Percentiles rank a stretch among this genome's conserved stretches.
Conservation (phyloP, 768 basidiomycete species). For the Leucocoprinus birnbaumii region DNA sequence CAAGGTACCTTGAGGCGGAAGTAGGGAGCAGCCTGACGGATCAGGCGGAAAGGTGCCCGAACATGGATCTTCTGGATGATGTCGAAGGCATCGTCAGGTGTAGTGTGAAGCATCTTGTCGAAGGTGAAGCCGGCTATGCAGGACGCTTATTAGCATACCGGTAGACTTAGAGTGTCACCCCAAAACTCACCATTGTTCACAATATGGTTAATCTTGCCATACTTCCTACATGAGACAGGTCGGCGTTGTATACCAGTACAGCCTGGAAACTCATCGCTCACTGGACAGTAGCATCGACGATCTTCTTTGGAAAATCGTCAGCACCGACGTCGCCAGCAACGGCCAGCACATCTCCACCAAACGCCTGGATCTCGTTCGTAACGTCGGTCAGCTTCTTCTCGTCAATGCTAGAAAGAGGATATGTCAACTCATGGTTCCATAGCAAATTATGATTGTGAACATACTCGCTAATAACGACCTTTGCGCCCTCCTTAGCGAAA, state of each 20-base stretch:
- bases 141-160: not conserved
- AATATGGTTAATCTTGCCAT: constrained; percentile 84
- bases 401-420: constrained; percentile 58
- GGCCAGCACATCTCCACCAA: constrained; percentile 70
- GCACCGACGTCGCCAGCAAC: constrained; percentile 81
- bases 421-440: not conserved
- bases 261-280: too few relatives aligned
- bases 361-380: constrained; percentile 67
- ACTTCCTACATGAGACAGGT: constrained; percentile 44
- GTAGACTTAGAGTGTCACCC: not conserved
- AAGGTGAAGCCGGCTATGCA: constrained; percentile 70
- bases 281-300: constrained; percentile 75
- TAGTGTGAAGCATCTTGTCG: constrained; percentile 88
- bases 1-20: constrained; percentile 68
- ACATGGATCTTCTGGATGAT: constrained; percentile 85
- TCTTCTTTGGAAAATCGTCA: constrained; percentile 78
- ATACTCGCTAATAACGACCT: constrained; percentile 82
- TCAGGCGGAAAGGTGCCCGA: constrained; percentile 81
- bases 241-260: not conserved
- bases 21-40: constrained; percentile 82
- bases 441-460: constrained; percentile 17
- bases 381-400: constrained; percentile 63
- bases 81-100: constrained; percentile 78
- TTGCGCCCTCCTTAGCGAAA: constrained; percentile 84
- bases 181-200: constrained; percentile 65